Evolutionary conservation across 441 rosid genomes (phyloP), one percentile per base, ranked within the genome.

Genomic region (Arabidopsis lyrata): DNA sequence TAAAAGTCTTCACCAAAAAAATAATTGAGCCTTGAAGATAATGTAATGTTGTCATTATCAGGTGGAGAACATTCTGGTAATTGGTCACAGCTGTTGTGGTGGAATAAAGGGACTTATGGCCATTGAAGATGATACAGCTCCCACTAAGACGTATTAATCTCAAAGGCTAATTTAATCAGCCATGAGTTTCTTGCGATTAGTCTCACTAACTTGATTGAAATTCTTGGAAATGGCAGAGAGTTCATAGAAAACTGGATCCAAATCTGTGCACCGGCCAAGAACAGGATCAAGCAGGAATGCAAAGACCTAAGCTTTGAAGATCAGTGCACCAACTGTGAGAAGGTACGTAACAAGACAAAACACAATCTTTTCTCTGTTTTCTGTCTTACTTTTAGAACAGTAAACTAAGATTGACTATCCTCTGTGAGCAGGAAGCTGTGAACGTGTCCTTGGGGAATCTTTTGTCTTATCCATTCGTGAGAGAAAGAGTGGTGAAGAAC

Each of bases 401-500:
- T 0, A 86, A 36, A 11, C 54, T 64, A 49, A 64, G 41, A 57
- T 6, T 58, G 69, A 41, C 18, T 77, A 47, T 59, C 12, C 14
- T 45, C 52, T 48, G 22, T n/a, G 63, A 38, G 83, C 90, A 91
- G 97, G 98, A 92, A 80, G 91, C 96, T 2, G 98, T 95, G 85
- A 95, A 95, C 66, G 96, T 92, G 41, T 95, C 97, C 0, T 79
- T 95, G 11, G 93, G 87, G 45, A 92, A 95, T 84, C 83, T 95
- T 0, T 68, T 95, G 84, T 88, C 99, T 13, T 95, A 95, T 68
- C 97, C 99, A 42, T 92, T 84, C 20, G 99, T 95, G 83, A 86
- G 87, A 56, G 92, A 95, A 55, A 85, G 82, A 5, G 88, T 83
- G 24, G 75, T 82, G 85, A 88, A 83, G 63, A 83, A 87, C 8